Conservation (phyloP, 306 rosid species). For the Dalbergia cochinchinensis region DNA sequence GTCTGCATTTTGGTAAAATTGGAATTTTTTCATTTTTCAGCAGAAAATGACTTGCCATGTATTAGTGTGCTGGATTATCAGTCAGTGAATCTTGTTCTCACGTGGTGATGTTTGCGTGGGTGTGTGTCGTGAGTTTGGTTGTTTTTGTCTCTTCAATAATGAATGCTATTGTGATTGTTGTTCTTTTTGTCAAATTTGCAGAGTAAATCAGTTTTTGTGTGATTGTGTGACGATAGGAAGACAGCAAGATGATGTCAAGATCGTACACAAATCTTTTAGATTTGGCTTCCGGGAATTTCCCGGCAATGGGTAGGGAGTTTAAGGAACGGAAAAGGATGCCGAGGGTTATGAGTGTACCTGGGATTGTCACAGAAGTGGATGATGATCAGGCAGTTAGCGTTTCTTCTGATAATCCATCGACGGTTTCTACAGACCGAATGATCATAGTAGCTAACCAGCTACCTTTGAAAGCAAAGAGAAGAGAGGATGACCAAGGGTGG, state of each 20-base stretch:
- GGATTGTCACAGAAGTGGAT: conserved; percentile 66
- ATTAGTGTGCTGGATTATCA: conserved; percentile 39
- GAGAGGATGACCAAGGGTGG: conserved; percentile 73
- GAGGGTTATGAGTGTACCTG: conserved; percentile 75
- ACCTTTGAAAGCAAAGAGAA: conserved; percentile 73
- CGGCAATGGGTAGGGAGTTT: conserved; percentile 56
- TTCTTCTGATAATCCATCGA: conserved; percentile 72
- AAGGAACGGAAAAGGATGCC: conserved; percentile 65
- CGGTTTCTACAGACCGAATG: conserved; percentile 63
- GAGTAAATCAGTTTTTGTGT: conserved; percentile 46
- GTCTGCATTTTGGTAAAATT: conserved; percentile 42
- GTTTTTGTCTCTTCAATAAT: conserved; percentile 21
- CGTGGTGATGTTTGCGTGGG: conserved; percentile 28
- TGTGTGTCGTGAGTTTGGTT: conserved; percentile 35
- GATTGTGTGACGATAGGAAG: conserved; percentile 43
- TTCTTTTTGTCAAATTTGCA: conserved; percentile 41
- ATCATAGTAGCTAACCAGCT: conserved; percentile 86
- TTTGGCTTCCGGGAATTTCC: conserved; percentile 87
- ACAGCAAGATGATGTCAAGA: conserved; percentile 71
- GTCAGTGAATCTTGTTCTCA: conserved; percentile 29
- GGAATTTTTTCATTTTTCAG: conserved; percentile 12
- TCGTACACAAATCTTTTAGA: conserved; percentile 82
- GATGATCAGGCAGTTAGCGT: conserved; percentile 74
- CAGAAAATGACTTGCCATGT: background rate
- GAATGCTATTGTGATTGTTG: conserved; percentile 15